These are phyloP conservation scores for Tetraselmis striata DNA, from an alignment of 139 green algal genomes.

Conservation along the genomic window DNA sequence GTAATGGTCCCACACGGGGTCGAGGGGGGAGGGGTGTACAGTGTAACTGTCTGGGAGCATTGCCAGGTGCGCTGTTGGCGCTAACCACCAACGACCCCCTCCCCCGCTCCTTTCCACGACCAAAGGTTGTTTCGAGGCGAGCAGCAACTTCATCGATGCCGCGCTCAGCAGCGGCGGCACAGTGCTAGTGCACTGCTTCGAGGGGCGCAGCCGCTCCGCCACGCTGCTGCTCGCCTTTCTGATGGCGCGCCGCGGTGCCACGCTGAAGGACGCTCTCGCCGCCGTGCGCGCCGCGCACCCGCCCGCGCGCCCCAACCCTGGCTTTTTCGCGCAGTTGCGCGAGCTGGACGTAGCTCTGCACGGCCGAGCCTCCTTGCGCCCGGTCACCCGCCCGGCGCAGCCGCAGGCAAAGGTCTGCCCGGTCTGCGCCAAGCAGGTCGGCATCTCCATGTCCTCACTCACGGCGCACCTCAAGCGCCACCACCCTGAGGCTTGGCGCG, in stretches of 20 bases:
- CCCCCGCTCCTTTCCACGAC: no score
- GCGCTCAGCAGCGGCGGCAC: not conserved
- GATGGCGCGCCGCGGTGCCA: not conserved
- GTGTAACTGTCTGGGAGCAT: no score
- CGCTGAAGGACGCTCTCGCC: not conserved
- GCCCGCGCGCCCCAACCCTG: not conserved
- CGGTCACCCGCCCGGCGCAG: not conserved
- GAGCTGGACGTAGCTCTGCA: not conserved
- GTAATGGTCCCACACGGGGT: no score
- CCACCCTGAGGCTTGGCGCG: not conserved
- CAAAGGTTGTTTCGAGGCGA: not conserved
- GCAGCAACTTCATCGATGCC: not conserved
- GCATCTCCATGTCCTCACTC: not conserved
- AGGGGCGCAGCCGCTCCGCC: not conserved
- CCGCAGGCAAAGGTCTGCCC: not conserved
- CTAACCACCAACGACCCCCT: no score
- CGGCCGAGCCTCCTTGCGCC: not conserved
- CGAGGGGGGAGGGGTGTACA: no score
- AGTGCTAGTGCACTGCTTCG: not conserved
- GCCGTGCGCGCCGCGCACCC: not conserved
- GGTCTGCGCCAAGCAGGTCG: not conserved
- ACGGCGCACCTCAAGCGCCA: not conserved
- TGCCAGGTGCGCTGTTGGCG: no score
- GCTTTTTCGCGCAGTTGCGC: not conserved
- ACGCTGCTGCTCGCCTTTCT: not conserved